phyloP scores from a whole-genome alignment of 2,329 filamentous ascomycete species.

The Pyricularia pennisetigena region DNA sequence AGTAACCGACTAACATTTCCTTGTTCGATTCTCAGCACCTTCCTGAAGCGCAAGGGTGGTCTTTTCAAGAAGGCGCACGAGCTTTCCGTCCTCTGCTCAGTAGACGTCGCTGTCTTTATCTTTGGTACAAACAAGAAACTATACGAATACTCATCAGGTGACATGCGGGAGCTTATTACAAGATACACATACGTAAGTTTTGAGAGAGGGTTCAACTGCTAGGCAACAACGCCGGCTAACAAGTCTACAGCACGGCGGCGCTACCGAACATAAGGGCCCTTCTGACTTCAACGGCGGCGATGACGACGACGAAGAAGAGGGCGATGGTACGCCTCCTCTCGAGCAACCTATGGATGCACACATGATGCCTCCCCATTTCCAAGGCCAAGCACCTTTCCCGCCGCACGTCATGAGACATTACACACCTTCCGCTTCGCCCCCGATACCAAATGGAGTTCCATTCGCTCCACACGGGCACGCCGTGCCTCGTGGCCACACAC shows the following conservation, averaged over 20 bases:
- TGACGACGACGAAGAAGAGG: slow-evolving; percentile 76
- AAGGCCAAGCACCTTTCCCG: slow-evolving; percentile 54
- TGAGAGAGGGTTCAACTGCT: background rate
- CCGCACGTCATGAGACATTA: slow-evolving; percentile 66
- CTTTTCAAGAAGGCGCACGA: slow-evolving; percentile 99
- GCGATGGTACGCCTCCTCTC: slow-evolving; percentile 62
- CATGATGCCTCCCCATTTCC: slow-evolving; percentile 62
- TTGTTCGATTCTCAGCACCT: slow-evolving; percentile 56
- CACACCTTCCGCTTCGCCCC: slow-evolving; percentile 80
- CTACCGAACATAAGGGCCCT: slow-evolving; percentile 94
- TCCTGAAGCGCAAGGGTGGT: slow-evolving; percentile 96
- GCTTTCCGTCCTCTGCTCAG: slow-evolving; percentile 92
- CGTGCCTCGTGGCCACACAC: slow-evolving; percentile 63
- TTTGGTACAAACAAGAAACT: slow-evolving; percentile 99
- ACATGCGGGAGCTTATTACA: slow-evolving; percentile 83
- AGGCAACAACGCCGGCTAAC: background rate
- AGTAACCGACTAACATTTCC: slow-evolving; percentile 3
- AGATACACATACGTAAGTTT: slow-evolving; percentile 81
- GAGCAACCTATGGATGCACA: slow-evolving; percentile 42
- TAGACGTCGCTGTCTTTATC: slow-evolving; percentile 97
- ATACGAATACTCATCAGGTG: slow-evolving; percentile 90
- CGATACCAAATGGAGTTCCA: slow-evolving; percentile 67
- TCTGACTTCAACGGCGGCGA: slow-evolving; percentile 81
- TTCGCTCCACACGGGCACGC: slow-evolving; percentile 46
- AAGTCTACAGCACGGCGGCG: slow-evolving; percentile 64